Evolutionary conservation across 1,139 yeast species (phyloP).

Genomic region (Geotrichum phurueaensis): DNA sequence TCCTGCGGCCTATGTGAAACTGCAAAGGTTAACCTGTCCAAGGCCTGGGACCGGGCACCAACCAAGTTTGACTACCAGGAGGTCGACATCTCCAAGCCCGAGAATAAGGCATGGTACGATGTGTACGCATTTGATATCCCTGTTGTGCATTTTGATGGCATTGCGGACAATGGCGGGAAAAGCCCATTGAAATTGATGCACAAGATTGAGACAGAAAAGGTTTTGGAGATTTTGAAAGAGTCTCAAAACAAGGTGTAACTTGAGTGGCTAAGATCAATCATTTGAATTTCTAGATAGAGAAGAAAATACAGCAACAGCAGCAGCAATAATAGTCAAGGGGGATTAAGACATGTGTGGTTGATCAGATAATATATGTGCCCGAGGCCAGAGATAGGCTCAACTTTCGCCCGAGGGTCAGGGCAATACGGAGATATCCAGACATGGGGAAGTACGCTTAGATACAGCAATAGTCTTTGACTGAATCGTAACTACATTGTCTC

Average conservation of each 20-base stretch:
- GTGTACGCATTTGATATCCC: constrained; percentile 86
- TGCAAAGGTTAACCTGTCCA: constrained; percentile 51
- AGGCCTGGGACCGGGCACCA: constrained; percentile 37
- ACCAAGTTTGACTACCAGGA: constrained; percentile 38
- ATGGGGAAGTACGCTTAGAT: neutral
- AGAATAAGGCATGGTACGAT: constrained; percentile 70
- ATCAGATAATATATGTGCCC: neutral
- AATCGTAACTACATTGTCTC: too few relatives aligned
- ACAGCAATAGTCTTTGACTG: too few relatives aligned
- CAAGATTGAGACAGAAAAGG: constrained; percentile 53
- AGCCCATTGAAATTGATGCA: constrained; percentile 64
- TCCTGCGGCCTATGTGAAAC: constrained; percentile 73
- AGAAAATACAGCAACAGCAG: neutral
- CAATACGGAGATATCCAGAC: neutral
- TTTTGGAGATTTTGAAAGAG: constrained; percentile 30
- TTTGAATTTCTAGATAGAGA: neutral
- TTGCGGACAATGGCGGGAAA: constrained; percentile 36
- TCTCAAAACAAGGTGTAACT: neutral
- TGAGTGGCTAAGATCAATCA: neutral
- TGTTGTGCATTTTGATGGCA: constrained; percentile 63
- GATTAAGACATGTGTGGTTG: neutral
- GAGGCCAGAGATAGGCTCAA: neutral
- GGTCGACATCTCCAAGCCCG: constrained; percentile 64
- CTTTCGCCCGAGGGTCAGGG: neutral
- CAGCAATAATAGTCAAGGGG: neutral